Percentiles rank a stretch among this genome's conserved stretches.
Conservation (phyloP, 176 grass and related monocot genomes). For the Ensete glaucum region DNA sequence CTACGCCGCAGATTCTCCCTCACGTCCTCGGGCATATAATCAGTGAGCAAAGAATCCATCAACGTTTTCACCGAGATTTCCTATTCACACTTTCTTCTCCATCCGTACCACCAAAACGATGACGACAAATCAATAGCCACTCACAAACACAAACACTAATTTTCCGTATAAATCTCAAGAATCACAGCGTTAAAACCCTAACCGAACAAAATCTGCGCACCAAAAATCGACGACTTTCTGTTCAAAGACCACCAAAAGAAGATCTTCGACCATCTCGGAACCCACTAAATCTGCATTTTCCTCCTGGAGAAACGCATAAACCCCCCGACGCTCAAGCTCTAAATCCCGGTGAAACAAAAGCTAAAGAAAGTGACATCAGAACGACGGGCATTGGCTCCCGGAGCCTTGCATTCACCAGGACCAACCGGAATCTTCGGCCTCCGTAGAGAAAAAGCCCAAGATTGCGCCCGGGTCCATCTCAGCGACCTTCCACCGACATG, state of each 20-base stretch:
- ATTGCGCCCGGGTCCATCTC: not conserved
- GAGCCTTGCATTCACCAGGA: not conserved
- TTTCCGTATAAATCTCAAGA: not conserved
- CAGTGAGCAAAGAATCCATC: not conserved
- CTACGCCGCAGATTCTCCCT: not conserved
- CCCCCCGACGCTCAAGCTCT: not conserved
- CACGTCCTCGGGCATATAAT: not conserved
- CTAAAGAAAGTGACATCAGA: not conserved
- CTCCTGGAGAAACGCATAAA: not conserved
- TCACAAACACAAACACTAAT: not conserved
- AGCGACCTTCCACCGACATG: not conserved
- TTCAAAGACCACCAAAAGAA: not conserved
- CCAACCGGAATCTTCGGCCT: not conserved
- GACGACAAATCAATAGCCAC: not conserved
- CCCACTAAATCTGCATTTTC: not conserved
- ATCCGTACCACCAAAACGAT: not conserved
- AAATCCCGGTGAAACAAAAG: not conserved
- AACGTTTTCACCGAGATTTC: not conserved
- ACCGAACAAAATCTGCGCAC: not conserved
- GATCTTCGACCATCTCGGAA: not conserved
- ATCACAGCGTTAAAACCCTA: not conserved
- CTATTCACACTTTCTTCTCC: not conserved
- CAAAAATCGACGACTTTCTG: not conserved
- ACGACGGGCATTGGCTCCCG: not conserved
- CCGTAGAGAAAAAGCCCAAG: not conserved